A percentile compares a stretch with the other conserved stretches of the same genome.
Conservation (phyloP, 129 eudicot species). For the Artemisia argyi region DNA sequence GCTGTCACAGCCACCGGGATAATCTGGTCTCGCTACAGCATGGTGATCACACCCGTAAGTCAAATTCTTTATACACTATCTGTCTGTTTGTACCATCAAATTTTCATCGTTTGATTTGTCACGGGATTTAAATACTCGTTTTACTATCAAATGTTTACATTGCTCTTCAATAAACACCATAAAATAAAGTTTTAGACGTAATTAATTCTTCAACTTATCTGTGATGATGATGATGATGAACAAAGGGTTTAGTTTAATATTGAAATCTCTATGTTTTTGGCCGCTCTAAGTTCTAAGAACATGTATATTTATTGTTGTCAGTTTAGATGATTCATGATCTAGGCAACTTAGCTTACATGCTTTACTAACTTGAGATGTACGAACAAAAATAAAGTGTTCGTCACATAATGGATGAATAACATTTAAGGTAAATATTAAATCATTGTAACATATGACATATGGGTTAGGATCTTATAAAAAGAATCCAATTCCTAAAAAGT, state of each 20-base stretch:
- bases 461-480: too few species aligned
- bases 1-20: conserved; percentile 95
- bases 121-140: background rate
- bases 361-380: too few species aligned
- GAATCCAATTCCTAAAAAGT: too few species aligned
- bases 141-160: background rate
- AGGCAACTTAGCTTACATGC: background rate
- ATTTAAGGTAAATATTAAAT: too few species aligned
- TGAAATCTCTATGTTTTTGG: background rate
- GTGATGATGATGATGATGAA: conserved; percentile 3
- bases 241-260: background rate
- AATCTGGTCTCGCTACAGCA: conserved; percentile 98
- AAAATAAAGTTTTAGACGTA: conserved; percentile 3
- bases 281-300: background rate
- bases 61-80: conserved; percentile 16
- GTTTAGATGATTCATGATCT: background rate
- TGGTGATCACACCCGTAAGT: conserved; percentile 90
- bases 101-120: background rate
- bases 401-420: too few species aligned
- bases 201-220: background rate
- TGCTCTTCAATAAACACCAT: background rate
- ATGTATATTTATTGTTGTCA: background rate
- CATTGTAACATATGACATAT: too few species aligned
- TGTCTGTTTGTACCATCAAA: background rate
- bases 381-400: too few species aligned